Percentiles rank a stretch among this genome's conserved stretches.
These are phyloP conservation scores for Acacia concinna DNA, from an alignment of 331 rosid species.

Conservation along the genomic window DNA sequence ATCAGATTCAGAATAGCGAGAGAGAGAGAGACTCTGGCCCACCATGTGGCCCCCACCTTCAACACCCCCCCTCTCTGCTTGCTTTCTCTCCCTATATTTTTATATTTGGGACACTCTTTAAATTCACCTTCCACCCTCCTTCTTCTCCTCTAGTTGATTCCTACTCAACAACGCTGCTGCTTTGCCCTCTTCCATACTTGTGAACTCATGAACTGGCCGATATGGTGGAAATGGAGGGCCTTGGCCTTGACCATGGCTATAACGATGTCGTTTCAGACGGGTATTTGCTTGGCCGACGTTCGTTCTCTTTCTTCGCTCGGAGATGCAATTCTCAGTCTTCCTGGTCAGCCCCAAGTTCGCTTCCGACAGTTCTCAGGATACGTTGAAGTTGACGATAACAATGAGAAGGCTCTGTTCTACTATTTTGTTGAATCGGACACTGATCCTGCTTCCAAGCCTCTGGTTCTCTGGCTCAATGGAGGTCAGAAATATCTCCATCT, in stretches of 20 bases:
- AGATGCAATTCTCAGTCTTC: constrained; percentile 50
- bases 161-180: background rate
- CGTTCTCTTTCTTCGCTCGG: constrained; percentile 38
- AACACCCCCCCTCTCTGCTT: background rate
- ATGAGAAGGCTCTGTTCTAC: constrained; percentile 48
- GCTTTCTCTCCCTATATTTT: background rate
- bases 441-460: constrained; percentile 60
- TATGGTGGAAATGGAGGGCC: constrained; percentile 21
- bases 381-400: constrained; percentile 43
- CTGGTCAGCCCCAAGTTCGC: constrained; percentile 65
- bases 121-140: constrained; percentile 13
- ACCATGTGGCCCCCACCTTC: constrained; percentile 37
- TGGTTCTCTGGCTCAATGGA: constrained; percentile 84
- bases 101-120: constrained; percentile 11
- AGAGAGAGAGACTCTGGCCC: constrained; percentile 28
- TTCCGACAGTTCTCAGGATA: constrained; percentile 72
- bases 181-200: constrained; percentile 11
- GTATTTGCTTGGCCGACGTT: constrained; percentile 25
- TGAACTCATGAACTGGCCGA: constrained; percentile 23
- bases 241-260: constrained; percentile 35
- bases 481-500: constrained; percentile 44
- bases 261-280: constrained; percentile 32
- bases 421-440: constrained; percentile 63
- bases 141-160: background rate
- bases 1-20: constrained; percentile 2